Conservation (phyloP, 495 filamentous ascomycete species). For the Beverwykella pulmonaria region DNA sequence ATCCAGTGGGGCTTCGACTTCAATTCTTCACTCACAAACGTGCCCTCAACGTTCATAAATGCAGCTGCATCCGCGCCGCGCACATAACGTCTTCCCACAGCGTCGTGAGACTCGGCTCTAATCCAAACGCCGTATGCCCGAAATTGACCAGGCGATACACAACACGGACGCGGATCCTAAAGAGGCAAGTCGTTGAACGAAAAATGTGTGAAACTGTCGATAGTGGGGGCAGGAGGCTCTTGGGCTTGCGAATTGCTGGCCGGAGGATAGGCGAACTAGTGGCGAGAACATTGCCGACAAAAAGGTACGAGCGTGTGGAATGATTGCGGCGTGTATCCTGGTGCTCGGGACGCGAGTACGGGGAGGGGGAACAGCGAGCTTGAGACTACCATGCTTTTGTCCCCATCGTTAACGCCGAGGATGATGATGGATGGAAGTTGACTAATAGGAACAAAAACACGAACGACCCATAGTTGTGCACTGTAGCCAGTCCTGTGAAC, state of each 20-base stretch:
- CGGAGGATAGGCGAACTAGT: not conserved
- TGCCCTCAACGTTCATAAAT: not conserved
- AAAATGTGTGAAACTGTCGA: not conserved
- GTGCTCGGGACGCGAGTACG: not conserved
- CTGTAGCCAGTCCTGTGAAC: no score
- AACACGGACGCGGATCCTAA: conserved; percentile 6
- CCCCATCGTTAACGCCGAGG: no score
- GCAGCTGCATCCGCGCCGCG: not conserved
- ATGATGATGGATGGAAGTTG: no score
- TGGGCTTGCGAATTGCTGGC: not conserved
- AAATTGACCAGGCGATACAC: conserved; percentile 9
- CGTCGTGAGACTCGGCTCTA: not conserved
- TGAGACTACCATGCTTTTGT: not conserved
- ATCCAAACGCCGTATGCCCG: not conserved
- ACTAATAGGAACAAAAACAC: no score
- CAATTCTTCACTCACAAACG: not conserved
- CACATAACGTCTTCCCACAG: not conserved
- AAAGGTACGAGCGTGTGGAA: not conserved
- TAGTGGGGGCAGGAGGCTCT: not conserved
- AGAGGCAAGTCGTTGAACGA: not conserved
- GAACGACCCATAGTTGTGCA: no score
- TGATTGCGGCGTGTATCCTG: not conserved
- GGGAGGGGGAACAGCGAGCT: not conserved
- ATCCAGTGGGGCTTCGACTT: not conserved
- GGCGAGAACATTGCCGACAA: not conserved